Percentiles rank a stretch among this genome's conserved stretches.
These are phyloP conservation scores for Sesbania bispinosa DNA, from an alignment of 306 rosid species.

Conservation along the genomic window DNA sequence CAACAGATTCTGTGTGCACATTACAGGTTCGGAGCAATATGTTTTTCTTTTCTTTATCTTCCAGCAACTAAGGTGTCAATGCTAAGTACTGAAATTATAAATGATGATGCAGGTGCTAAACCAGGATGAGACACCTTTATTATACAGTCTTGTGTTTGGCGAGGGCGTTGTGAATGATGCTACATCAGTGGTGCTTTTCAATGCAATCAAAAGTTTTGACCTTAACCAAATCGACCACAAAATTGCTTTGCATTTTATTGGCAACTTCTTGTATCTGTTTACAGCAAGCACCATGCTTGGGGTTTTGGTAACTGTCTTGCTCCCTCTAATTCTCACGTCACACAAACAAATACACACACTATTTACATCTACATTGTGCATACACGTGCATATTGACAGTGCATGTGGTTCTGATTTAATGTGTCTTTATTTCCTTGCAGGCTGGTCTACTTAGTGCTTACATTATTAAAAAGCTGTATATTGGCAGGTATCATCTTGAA, in stretches of 20 bases:
- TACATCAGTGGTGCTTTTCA: slow-evolving; percentile 95
- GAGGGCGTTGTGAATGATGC: slow-evolving; percentile 99
- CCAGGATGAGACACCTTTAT: slow-evolving; percentile 98
- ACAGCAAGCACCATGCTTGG: slow-evolving; percentile 79
- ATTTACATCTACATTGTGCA: neutral
- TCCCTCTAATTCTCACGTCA: slow-evolving; percentile 15
- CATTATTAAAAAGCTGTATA: slow-evolving; percentile 76
- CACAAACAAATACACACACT: neutral
- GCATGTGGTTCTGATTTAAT: slow-evolving; percentile 24
- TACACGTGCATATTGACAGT: slow-evolving; percentile 1
- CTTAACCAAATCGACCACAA: slow-evolving; percentile 52
- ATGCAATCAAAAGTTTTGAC: slow-evolving; percentile 93
- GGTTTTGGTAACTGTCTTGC: slow-evolving; percentile 52
- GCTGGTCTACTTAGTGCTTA: slow-evolving; percentile 90
- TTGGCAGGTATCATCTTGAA: slow-evolving; percentile 66
- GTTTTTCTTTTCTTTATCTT: neutral
- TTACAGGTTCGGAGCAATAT: slow-evolving; percentile 67
- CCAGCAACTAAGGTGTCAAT: slow-evolving; percentile 16
- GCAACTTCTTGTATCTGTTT: slow-evolving; percentile 81
- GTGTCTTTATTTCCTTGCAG: slow-evolving; percentile 45
- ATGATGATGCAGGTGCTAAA: slow-evolving; percentile 70
- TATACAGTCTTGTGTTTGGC: slow-evolving; percentile 96
- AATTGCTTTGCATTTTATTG: slow-evolving; percentile 59
- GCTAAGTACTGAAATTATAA: slow-evolving; percentile 20
- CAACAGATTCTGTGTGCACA: slow-evolving; percentile 98